phyloP scores from a whole-genome alignment of 176 grass and related monocot genomes.

The Triticum monococcum region DNA sequence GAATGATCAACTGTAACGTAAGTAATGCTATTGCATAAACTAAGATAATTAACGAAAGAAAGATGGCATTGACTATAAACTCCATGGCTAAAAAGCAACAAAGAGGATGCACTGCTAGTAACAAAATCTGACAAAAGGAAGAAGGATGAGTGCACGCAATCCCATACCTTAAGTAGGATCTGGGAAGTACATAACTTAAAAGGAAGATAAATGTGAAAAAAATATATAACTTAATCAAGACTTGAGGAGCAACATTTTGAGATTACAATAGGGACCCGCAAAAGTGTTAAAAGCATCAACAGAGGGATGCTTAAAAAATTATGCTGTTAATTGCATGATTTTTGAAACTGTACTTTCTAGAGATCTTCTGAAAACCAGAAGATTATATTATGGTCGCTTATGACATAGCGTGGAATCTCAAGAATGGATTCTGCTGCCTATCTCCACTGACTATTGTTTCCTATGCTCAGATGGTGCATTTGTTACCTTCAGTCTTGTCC shows the following conservation, averaged over 20 bases:
- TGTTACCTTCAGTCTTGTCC: background rate
- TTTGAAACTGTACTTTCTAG: background rate
- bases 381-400: background rate
- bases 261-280: background rate
- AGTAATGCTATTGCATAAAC: conserved; percentile 7
- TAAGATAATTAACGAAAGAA: background rate
- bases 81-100: background rate
- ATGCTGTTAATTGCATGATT: background rate
- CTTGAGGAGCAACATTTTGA: conserved; percentile 9
- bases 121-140: background rate
- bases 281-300: background rate
- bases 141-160: background rate
- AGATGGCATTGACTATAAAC: background rate
- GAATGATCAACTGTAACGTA: conserved; percentile 6
- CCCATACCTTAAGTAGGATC: background rate
- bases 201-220: background rate
- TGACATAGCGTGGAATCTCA: background rate
- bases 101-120: background rate
- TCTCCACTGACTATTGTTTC: background rate
- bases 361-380: background rate
- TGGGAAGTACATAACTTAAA: background rate
- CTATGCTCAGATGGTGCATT: background rate
- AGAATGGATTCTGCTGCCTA: background rate
- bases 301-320: background rate
- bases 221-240: background rate